Evolutionary conservation across 768 basidiomycete genomes (phyloP).

Genomic region (Royoungia palumana): DNA sequence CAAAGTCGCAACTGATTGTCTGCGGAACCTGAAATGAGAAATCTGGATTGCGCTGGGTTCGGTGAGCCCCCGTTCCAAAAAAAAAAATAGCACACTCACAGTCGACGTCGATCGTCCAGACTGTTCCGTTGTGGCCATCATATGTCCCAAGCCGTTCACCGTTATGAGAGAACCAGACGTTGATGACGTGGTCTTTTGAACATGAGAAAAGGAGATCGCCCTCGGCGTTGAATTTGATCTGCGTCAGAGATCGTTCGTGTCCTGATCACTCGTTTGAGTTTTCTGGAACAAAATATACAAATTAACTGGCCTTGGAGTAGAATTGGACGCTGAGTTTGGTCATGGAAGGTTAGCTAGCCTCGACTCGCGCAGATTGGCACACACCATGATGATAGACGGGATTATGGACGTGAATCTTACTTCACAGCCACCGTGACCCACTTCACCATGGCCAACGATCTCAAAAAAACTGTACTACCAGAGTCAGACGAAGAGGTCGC

Average conservation of each 20-base stretch:
- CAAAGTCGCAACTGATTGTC: constrained; percentile 93
- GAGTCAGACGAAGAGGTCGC: constrained; percentile 42
- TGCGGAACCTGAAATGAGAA: constrained; percentile 87
- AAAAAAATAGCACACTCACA: constrained; percentile 50
- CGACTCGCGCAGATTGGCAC: neutral
- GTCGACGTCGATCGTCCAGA: constrained; percentile 97
- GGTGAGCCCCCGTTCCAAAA: neutral
- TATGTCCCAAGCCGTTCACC: constrained; percentile 97
- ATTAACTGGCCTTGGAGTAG: constrained; percentile 56
- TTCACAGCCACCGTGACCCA: neutral
- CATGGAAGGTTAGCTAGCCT: neutral
- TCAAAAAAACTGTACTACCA: constrained; percentile 3
- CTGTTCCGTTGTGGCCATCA: constrained; percentile 90
- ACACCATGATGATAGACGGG: constrained; percentile 22
- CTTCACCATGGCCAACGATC: constrained; percentile 17
- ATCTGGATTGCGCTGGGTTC: constrained; percentile 69
- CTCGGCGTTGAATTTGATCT: constrained; percentile 96
- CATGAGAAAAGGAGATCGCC: constrained; percentile 95
- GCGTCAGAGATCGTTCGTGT: constrained; percentile 95
- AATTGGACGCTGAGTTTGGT: constrained; percentile 57
- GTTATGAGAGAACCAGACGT: constrained; percentile 97
- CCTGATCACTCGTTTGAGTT: constrained; percentile 45
- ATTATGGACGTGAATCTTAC: too few species aligned
- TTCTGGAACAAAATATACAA: neutral
- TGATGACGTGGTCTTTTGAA: constrained; percentile 93